Percentiles rank a stretch among this genome's conserved stretches.
Evolutionary conservation across 1,284 basidiomycete genomes (phyloP).

Genomic region (Ustilago tritici): DNA sequence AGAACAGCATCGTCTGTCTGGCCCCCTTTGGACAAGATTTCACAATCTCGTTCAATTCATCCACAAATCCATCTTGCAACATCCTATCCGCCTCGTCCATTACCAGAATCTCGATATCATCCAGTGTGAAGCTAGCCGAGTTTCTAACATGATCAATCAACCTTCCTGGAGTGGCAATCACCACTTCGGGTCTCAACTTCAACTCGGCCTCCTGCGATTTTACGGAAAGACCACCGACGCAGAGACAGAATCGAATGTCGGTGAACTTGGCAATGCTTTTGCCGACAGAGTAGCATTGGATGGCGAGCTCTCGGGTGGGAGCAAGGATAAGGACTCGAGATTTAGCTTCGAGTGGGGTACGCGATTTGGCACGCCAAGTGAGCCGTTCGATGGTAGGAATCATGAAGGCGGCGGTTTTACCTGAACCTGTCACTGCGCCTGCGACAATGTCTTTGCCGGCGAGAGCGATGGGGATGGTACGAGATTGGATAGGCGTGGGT

Average conservation of each 20-base stretch:
- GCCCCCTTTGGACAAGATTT: constrained; percentile 81
- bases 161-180: constrained; percentile 97
- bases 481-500: constrained; percentile 96
- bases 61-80: constrained; percentile 97
- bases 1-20: constrained; percentile 80
- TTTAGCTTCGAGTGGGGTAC: constrained; percentile 91
- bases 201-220: constrained; percentile 97
- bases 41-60: constrained; percentile 93
- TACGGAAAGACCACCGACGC: constrained; percentile 91
- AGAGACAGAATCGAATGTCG: constrained; percentile 92
- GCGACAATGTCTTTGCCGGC: constrained; percentile 97
- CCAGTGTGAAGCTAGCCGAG: constrained; percentile 90
- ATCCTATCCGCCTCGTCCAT: constrained; percentile 99
- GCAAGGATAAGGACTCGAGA: constrained; percentile 93
- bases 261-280: constrained; percentile 89
- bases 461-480: constrained; percentile 97
- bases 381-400: constrained; percentile 98
- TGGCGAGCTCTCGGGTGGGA: constrained; percentile 95
- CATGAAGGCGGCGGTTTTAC: constrained; percentile 99
- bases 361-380: constrained; percentile 81
- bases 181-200: constrained; percentile 93
- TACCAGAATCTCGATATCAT: constrained; percentile 95
- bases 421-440: constrained; percentile 93
- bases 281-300: constrained; percentile 95
- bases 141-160: constrained; percentile 97